Conservation (phyloP, 2,329 filamentous ascomycete species). For the Exophiala phaeomuriformis region DNA sequence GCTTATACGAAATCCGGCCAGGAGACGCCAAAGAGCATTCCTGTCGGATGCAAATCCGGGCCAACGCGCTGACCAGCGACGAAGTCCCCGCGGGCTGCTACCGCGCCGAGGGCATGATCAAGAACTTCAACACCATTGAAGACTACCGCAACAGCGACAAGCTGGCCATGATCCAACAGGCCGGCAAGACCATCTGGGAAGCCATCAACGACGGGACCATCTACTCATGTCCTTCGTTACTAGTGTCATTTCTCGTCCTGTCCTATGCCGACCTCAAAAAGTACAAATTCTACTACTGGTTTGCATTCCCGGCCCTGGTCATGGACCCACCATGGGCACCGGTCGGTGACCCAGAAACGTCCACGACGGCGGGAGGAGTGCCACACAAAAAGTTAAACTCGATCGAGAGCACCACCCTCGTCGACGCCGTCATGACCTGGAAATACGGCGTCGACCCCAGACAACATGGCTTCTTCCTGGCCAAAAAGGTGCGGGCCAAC, state of each 20-base stretch:
- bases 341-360: slow-evolving; percentile 30
- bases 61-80: slow-evolving; percentile 73
- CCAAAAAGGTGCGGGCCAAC: slow-evolving; percentile 56
- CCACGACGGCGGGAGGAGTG: slow-evolving; percentile 7
- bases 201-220: slow-evolving; percentile 95
- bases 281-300: slow-evolving; percentile 97
- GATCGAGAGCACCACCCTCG: slow-evolving; percentile 68
- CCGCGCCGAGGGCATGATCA: slow-evolving; percentile 86
- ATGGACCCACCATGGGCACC: slow-evolving; percentile 78
- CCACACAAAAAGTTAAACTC: slow-evolving; percentile 45
- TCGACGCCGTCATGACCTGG: slow-evolving; percentile 82
- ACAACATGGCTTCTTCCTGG: slow-evolving; percentile 94
- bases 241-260: slow-evolving; percentile 80
- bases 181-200: slow-evolving; percentile 89
- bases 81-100: slow-evolving; percentile 67
- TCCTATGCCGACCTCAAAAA: slow-evolving; percentile 96
- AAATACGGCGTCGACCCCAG: slow-evolving; percentile 70
- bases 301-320: slow-evolving; percentile 88
- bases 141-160: slow-evolving; percentile 85
- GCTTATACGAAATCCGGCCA: slow-evolving; percentile 77
- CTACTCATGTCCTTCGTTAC: slow-evolving; percentile 84
- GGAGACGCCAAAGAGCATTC: slow-evolving; percentile 65
- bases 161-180: slow-evolving; percentile 64
- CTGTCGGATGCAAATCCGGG: slow-evolving; percentile 83
- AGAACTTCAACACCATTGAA: slow-evolving; percentile 92